Evolutionary conservation across 2,329 filamentous ascomycete species (phyloP), one percentile per base, ranked within the genome.

Genomic region (Chaetothyriales sp.): DNA sequence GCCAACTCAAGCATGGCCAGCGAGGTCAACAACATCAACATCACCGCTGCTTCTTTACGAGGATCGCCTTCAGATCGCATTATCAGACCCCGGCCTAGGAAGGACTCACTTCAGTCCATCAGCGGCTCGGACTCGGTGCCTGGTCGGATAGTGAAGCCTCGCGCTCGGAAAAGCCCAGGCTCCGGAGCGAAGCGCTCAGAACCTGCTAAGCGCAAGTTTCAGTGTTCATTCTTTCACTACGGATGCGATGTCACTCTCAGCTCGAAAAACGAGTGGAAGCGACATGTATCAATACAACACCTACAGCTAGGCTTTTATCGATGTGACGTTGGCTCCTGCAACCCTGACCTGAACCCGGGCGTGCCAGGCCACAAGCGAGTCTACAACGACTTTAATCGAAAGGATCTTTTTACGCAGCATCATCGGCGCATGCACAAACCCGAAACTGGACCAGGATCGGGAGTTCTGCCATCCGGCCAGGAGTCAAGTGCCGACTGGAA

Each of bases 241-340:
- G 85, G 84, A 33, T 97, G 90, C 69, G 60, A 59, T 1, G 79
- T 82, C 2, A 81, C 76, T 0, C 94, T 95, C 62, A 77, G 77
- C 2, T 82, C 77, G 59, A 95, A 94, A 70, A 95, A 95, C 64
- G 89, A 95, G 66, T 95, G 90, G 90, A 95, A 95, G 67, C 81
- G 90, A 0, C 90, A 97, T 64, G 80, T 92, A 62, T 73, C 75
- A 29, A 85, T 85, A 0, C 85, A 94, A 63, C 90, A 97, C 64
- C 73, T 95, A 19, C 78, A 82, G 51, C 73, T 86, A 2, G 71
- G 77, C 45, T 86, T 83, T 67, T 95, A 84, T 79, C 74, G 83
- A 52, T 97, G 89, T 69, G 77, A 82, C 58, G 73, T 84, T 25
- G 84, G 80, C 56, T 64, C 68, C 6, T 83, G 80, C 64, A 66